These are phyloP conservation scores for Meyerozyma carpophila DNA, from an alignment of 1,139 yeast species.

Conservation along the genomic window DNA sequence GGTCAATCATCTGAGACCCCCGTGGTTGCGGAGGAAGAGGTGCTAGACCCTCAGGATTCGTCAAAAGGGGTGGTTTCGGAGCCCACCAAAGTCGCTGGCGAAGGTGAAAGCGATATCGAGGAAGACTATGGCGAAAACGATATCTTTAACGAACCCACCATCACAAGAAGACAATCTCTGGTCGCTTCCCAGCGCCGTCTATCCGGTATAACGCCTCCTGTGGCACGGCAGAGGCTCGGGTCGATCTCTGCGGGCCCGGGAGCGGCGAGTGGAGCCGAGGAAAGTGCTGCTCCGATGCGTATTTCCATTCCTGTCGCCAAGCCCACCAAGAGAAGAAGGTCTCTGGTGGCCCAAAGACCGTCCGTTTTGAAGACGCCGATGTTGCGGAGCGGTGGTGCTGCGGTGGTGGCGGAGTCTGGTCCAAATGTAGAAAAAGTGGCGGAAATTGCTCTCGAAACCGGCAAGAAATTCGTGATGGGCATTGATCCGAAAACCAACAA, in stretches of 20 bases:
- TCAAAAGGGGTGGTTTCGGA: slow-evolving; percentile 7
- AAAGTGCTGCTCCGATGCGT: slow-evolving; percentile 23
- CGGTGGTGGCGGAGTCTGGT: neutral
- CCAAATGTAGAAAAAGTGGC: neutral
- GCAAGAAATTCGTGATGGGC: slow-evolving; percentile 21
- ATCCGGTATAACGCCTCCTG: slow-evolving; percentile 29
- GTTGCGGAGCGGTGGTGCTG: neutral
- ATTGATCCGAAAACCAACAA: slow-evolving; percentile 23
- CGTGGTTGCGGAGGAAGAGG: slow-evolving; percentile 14
- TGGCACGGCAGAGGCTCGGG: slow-evolving; percentile 23
- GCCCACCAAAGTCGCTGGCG: slow-evolving; percentile 9
- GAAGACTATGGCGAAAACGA: slow-evolving; percentile 28
- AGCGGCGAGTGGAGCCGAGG: slow-evolving; percentile 4
- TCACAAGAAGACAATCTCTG: slow-evolving; percentile 25
- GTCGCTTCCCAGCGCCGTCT: slow-evolving; percentile 28
- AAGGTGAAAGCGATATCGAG: slow-evolving; percentile 15
- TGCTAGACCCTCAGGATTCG: slow-evolving; percentile 28
- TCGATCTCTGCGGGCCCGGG: slow-evolving; percentile 18
- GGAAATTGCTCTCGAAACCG: neutral
- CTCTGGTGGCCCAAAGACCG: slow-evolving; percentile 12
- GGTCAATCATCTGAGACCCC: slow-evolving; percentile 4
- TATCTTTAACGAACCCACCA: slow-evolving; percentile 25
- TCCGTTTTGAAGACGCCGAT: neutral
- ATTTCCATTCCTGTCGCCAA: slow-evolving; percentile 34
- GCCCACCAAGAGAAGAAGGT: slow-evolving; percentile 25